A percentile compares a stretch with the other conserved stretches of the same genome.
phyloP scores from a whole-genome alignment of 2,329 filamentous ascomycete species.

The Macrophomina pseudophaseolina region DNA sequence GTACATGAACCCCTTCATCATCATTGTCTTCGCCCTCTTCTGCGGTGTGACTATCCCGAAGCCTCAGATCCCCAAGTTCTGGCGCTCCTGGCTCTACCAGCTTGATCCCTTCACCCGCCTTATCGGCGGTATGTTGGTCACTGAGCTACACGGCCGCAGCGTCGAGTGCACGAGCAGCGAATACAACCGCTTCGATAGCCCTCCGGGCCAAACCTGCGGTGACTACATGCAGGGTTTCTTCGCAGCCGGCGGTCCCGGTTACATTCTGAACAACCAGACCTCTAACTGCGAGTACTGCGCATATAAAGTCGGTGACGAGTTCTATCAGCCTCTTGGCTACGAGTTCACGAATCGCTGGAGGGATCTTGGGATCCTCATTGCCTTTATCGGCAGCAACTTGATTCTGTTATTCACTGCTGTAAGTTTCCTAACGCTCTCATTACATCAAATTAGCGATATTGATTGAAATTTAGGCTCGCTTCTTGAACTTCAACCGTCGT shows the following conservation, averaged over 20 bases:
- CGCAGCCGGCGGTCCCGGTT: slow-evolving; percentile 69
- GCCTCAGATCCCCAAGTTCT: slow-evolving; percentile 77
- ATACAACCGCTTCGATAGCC: slow-evolving; percentile 71
- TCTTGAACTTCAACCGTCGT: slow-evolving; percentile 26
- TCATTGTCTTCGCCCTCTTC: slow-evolving; percentile 84
- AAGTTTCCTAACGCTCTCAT: background rate
- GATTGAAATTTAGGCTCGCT: slow-evolving; percentile 2
- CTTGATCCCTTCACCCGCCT: slow-evolving; percentile 83
- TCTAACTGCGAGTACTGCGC: slow-evolving; percentile 80
- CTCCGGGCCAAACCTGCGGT: slow-evolving; percentile 69
- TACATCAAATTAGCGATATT: background rate
- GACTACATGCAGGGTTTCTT: slow-evolving; percentile 79
- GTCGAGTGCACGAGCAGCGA: slow-evolving; percentile 68
- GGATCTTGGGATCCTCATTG: slow-evolving; percentile 77
- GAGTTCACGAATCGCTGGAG: slow-evolving; percentile 75
- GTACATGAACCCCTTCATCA: slow-evolving; percentile 80
- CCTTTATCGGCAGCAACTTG: slow-evolving; percentile 79
- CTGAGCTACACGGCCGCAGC: slow-evolving; percentile 69
- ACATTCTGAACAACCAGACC: slow-evolving; percentile 70
- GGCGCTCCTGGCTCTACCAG: slow-evolving; percentile 80
- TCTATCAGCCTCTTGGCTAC: slow-evolving; percentile 71
- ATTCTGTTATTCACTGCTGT: slow-evolving; percentile 64
- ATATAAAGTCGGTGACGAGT: slow-evolving; percentile 79
- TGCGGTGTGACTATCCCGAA: slow-evolving; percentile 84
- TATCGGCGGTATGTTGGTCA: slow-evolving; percentile 79